Base-by-base conservation (phyloP, 2,329 filamentous ascomycete genomes). In the Claviceps quebecensis region DNA sequence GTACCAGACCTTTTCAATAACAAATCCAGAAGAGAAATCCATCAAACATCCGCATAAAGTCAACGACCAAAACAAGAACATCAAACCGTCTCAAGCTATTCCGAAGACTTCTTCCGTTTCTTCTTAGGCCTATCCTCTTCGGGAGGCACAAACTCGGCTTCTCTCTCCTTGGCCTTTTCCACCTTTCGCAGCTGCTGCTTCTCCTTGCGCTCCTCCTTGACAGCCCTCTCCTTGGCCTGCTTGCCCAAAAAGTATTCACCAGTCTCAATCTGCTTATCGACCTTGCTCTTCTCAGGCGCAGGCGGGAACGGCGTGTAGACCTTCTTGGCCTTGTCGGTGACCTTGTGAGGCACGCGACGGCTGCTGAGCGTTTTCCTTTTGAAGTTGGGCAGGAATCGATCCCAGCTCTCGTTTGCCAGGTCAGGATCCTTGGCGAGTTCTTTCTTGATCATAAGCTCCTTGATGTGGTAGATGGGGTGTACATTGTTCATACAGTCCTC, bases 401-500 rank as follows among this genome's bases (percentile, higher is more conserved):
- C 89, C 91, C 91, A 98, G 66, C 82, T 93, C 71, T 97, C 90
- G 59, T 85, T 81, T 49, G 81, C 86, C 22, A 97, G 76, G 44
- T 85, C 84, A 0, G 89, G 88, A 61, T 95, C 88, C 70, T 95
- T 95, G 53, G 85, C 87, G 19, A 95, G 76, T 69, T 95, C 90
- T 17, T 86, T 82, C 72, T 93, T 94, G 66, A 95, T 93, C 88
- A 94, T 93, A 57, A 93, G 75, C 66, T 90, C 85, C 58, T 71
- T 74, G 64, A 77, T 74, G 58, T 77, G 69, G 63, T 98, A 97
- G 69, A 98, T 95, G 58, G 94, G 87, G 70, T 98, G 93, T 52
- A 96, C 82, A 65, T 98, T 98, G 62, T 80, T 80, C 93, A 98
- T 97, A 71, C 89, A 95, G 68, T 97, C 91, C 67, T 95, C 86